Evolutionary conservation across 2,329 filamentous ascomycete species (phyloP), one percentile per base, ranked within the genome.

Genomic region (Dactylellina haptotyla): DNA sequence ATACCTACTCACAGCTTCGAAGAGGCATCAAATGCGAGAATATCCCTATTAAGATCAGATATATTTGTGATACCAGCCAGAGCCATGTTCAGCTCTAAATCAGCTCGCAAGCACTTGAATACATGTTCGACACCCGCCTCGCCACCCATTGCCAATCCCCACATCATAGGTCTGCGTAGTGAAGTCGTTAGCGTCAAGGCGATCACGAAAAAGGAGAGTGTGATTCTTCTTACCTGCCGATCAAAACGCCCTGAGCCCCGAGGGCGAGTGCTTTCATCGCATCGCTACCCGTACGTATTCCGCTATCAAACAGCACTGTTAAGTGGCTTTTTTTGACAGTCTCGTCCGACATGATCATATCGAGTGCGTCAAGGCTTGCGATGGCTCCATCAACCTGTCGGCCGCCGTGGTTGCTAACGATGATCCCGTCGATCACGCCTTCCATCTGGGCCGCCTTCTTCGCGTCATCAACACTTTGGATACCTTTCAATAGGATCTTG

Each of bases 351-450:
- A 78, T 77, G 3, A 78, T 79, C 43, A 82, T 82, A 12, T 81
- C 80, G 0, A 82, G 78, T 0, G 30, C 78, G 75, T 51, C 81
- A 57, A 80, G 80, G 71, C 81, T 79, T 69, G 81, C 75, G 16
- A 73, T 73, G 14, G 69, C 69, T 8, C 69, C 69, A 43, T 83
- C 82, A 0, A 83, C 79, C 70, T 83, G 81, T n/a, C 82, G 79
- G 4, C 80, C 81, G 26, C 82, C 82, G 75, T 83, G 82, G 76
- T 83, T 83, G 34, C 79, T 81, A 5, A 83, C 78, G 77, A 80
- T 81, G 54, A 83, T 81, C 1, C 81, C 81, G 39, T 81, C 74
- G 14, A 75, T 64, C 18, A 75, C 51, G 25, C 61, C 69, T 12
- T 59, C 58, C 69, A 73, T 73, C 4, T 39, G 14, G 18, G 61